Conservation (phyloP, 169 alveolate species). For the Eimeria brunetti region DNA sequence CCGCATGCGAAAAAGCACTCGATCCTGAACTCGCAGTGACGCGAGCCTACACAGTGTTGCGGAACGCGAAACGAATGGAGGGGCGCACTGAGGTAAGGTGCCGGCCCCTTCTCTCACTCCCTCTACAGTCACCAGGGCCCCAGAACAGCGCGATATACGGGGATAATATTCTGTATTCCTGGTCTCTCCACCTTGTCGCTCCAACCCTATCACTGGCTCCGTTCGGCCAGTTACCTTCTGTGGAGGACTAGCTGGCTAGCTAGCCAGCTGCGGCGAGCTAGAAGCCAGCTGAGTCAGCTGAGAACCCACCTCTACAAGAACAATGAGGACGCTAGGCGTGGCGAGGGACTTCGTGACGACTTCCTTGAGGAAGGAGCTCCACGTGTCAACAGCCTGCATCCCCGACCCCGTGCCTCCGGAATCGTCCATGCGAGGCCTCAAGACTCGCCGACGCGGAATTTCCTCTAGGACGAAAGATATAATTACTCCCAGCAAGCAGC, state of each 20-base stretch:
- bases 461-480: slow-evolving; percentile 89
- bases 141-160: neutral
- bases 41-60: neutral
- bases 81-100: neutral
- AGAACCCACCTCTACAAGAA: slow-evolving; percentile 73
- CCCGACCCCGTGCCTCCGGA: slow-evolving; percentile 76
- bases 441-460: slow-evolving; percentile 84
- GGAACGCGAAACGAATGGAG: neutral
- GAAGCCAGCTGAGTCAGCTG: neutral
- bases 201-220: neutral
- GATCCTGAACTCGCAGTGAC: neutral
- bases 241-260: neutral
- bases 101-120: neutral
- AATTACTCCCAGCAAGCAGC: slow-evolving; percentile 85
- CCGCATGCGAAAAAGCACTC: neutral
- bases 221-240: neutral
- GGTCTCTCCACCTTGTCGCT: neutral
- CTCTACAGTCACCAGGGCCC: neutral
- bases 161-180: no score
- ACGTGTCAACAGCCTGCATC: slow-evolving; percentile 14
- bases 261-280: neutral
- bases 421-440: slow-evolving; percentile 37
- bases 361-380: slow-evolving; percentile 52
- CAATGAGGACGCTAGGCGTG: slow-evolving; percentile 77
- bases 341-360: slow-evolving; percentile 73